phyloP scores from a whole-genome alignment of 2,329 filamentous ascomycete species.

The Epichloe gansuensis region DNA sequence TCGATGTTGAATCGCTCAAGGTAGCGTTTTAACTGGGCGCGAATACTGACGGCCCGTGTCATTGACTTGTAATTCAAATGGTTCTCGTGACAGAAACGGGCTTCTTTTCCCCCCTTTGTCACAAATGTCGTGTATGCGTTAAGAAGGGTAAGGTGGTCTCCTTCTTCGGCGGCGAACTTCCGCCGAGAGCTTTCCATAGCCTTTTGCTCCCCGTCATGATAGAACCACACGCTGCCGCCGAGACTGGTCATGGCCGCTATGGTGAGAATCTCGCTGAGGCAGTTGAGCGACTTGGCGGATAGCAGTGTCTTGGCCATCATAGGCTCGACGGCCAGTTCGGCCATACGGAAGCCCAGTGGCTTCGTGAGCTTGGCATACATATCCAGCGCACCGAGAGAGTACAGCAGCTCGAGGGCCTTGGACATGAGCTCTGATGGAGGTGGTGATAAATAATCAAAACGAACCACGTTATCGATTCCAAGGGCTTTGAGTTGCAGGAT shows the following conservation, averaged over 20 bases:
- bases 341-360: constrained; percentile 82
- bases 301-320: constrained; percentile 91
- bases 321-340: constrained; percentile 81
- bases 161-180: constrained; percentile 83
- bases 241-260: constrained; percentile 91
- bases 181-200: constrained; percentile 59
- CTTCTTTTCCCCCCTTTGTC: constrained; percentile 67
- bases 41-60: constrained; percentile 69
- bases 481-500: constrained; percentile 88
- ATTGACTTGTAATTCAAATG: constrained; percentile 78
- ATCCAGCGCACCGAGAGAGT: constrained; percentile 74
- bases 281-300: constrained; percentile 59
- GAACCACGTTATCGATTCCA: constrained; percentile 85
- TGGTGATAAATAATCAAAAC: constrained; percentile 78
- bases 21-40: constrained; percentile 74
- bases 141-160: constrained; percentile 81
- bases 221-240: constrained; percentile 71
- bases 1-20: constrained; percentile 72
- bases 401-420: constrained; percentile 78
- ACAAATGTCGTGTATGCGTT: constrained; percentile 91
- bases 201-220: constrained; percentile 65
- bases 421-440: constrained; percentile 76
- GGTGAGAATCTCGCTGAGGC: constrained; percentile 72
- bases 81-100: constrained; percentile 78
- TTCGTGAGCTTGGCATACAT: constrained; percentile 81